Evolutionary conservation across 176 grass and related monocot genomes (phyloP).

Genomic region (Tillandsia leiboldiana): DNA sequence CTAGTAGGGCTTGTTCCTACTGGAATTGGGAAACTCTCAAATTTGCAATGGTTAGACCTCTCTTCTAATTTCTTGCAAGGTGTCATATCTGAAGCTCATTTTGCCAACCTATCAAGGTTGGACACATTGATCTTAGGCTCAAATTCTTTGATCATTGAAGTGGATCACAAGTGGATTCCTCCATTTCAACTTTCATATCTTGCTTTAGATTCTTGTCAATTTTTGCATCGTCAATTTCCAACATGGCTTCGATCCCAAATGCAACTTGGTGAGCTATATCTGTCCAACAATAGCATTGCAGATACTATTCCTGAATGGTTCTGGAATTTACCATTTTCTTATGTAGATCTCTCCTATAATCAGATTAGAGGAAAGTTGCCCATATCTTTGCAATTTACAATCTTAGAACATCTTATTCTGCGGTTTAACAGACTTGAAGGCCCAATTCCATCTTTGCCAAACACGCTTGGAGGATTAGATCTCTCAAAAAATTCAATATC

Average conservation of each 20-base stretch:
- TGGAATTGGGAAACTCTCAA: too few relatives aligned
- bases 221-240: background rate
- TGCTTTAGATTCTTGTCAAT: background rate
- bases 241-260: background rate
- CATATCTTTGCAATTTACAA: too few relatives aligned
- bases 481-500: too few relatives aligned
- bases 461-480: too few relatives aligned
- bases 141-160: background rate
- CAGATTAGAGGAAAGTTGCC: too few relatives aligned
- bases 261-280: background rate
- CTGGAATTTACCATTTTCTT: background rate
- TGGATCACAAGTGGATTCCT: slow-evolving; percentile 17
- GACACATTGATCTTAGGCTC: background rate
- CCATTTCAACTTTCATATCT: slow-evolving; percentile 4
- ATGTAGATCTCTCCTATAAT: background rate
- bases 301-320: background rate
- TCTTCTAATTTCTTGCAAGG: too few relatives aligned
- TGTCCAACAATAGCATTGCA: background rate
- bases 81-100: too few relatives aligned
- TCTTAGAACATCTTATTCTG: too few relatives aligned
- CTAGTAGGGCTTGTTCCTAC: too few relatives aligned
- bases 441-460: too few relatives aligned
- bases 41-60: too few relatives aligned
- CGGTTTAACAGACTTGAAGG: too few relatives aligned
- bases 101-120: background rate